Percentiles rank a stretch among this genome's conserved stretches.
Evolutionary conservation across 371 early-diverging fungal genomes (phyloP).

Genomic region (Apophysomyces elegans): DNA sequence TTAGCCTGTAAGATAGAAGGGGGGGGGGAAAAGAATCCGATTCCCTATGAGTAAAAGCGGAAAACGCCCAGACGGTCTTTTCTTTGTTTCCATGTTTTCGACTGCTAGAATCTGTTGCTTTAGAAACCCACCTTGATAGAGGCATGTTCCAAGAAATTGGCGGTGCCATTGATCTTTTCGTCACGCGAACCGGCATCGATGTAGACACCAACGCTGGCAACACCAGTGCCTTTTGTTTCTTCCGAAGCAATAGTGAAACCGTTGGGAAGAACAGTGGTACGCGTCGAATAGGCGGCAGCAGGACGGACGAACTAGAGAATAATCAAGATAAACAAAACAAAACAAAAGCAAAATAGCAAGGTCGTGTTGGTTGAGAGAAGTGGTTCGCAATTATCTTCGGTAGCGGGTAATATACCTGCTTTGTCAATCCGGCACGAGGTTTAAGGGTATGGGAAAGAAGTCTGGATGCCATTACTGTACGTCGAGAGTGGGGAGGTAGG

Average conservation of each 20-base stretch:
- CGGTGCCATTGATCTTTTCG: constrained; percentile 92
- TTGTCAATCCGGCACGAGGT: constrained; percentile 1
- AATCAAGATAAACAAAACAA: too few species aligned
- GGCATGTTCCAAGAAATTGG: constrained; percentile 95
- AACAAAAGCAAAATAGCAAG: too few species aligned
- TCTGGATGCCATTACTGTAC: constrained; percentile 3
- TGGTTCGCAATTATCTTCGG: too few species aligned
- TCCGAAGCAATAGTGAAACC: constrained; percentile 94
- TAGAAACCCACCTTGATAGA: constrained; percentile 81
- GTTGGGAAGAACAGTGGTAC: constrained; percentile 81
- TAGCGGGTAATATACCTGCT: neutral
- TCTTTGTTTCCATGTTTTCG: neutral
- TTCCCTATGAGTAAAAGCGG: too few species aligned
- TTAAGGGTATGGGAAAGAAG: constrained; percentile 5
- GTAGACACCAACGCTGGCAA: constrained; percentile 96
- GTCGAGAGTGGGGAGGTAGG: constrained; percentile 11
- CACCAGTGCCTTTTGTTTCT: constrained; percentile 80
- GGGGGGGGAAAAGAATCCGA: too few species aligned
- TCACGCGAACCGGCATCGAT: constrained; percentile 92
- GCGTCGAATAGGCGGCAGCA: constrained; percentile 56
- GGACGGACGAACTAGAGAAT: constrained; percentile 46
- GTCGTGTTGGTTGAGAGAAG: too few species aligned
- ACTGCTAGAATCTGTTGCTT: too few species aligned
- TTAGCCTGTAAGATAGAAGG: constrained; percentile 16
- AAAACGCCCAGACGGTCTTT: too few species aligned